Evolutionary conservation across 441 rosid genomes (phyloP).

Genomic region (Adansonia rubrostipa): DNA sequence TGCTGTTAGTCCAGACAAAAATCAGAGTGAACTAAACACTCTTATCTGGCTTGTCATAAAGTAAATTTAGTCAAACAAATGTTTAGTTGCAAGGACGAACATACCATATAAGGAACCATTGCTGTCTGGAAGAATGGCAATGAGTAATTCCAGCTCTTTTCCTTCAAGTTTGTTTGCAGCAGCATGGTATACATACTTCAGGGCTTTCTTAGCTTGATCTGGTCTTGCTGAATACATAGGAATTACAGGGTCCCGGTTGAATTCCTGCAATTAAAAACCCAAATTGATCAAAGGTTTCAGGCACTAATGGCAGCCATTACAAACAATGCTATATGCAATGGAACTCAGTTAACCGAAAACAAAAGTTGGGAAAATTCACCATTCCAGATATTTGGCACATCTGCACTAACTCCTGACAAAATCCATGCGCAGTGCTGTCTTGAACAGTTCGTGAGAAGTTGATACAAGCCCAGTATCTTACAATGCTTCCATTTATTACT

Average conservation of each 20-base stretch:
- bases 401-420: slow-evolving; percentile 43
- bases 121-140: slow-evolving; percentile 48
- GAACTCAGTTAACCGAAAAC: not conserved
- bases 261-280: slow-evolving; percentile 33
- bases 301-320: slow-evolving; percentile 1
- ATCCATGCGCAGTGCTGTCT: slow-evolving; percentile 36
- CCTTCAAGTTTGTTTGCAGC: slow-evolving; percentile 39
- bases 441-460: slow-evolving; percentile 46
- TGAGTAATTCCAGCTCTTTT: slow-evolving; percentile 48
- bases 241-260: slow-evolving; percentile 41
- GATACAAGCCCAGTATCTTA: slow-evolving; percentile 49
- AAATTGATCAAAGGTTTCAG: not conserved
- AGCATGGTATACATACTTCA: slow-evolving; percentile 39
- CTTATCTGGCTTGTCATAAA: too few relatives aligned
- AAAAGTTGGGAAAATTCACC: slow-evolving; percentile 37
- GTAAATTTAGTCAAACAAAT: not conserved
- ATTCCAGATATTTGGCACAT: slow-evolving; percentile 50
- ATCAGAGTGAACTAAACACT: not conserved
- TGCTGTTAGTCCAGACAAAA: not conserved
- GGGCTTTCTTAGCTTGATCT: slow-evolving; percentile 43
- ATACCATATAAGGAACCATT: slow-evolving; percentile 52
- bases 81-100: not conserved
- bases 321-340: too few relatives aligned
- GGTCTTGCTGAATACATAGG: slow-evolving; percentile 45
- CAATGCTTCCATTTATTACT: slow-evolving; percentile 49